Evolutionary conservation across 441 rosid genomes (phyloP).

Genomic region (Jatropha multifida): DNA sequence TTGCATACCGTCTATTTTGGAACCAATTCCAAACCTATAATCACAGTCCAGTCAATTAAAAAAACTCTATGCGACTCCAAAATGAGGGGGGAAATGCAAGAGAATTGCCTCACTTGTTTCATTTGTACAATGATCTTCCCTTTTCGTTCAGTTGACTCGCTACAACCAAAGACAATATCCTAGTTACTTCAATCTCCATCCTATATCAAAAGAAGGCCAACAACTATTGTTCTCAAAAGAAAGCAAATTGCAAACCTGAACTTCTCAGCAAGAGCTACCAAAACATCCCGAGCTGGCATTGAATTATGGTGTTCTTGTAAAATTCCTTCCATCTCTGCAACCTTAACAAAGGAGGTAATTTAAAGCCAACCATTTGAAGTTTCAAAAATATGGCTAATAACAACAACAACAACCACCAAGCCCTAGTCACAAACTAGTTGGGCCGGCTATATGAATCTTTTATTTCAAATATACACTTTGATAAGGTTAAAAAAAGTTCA

Average conservation of each 20-base stretch:
- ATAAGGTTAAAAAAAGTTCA: too few relatives aligned
- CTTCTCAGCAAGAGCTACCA: conserved; percentile 76
- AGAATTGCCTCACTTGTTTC: conserved; percentile 68
- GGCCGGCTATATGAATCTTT: too few relatives aligned
- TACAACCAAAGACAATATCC: conserved; percentile 32
- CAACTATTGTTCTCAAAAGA: conserved; percentile 20
- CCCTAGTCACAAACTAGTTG: too few relatives aligned
- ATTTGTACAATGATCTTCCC: conserved; percentile 86
- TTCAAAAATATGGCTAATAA: too few relatives aligned
- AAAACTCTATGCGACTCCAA: conserved; percentile 7
- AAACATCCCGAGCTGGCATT: conserved; percentile 79
- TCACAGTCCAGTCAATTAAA: conserved; percentile 4
- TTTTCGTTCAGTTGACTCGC: conserved; percentile 76
- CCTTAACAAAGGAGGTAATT: conserved; percentile 39
- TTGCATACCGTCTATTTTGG: conserved; percentile 93
- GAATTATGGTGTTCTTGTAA: conserved; percentile 72
- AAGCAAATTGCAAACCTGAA: conserved; percentile 58
- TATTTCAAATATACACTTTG: too few relatives aligned
- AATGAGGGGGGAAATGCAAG: background rate
- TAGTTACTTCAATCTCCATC: conserved; percentile 10
- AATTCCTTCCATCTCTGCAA: conserved; percentile 86
- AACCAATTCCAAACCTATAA: conserved; percentile 98
- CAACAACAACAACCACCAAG: too few relatives aligned
- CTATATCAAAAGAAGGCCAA: conserved; percentile 4
- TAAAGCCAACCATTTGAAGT: background rate